Evolutionary conservation across 176 grass and related monocot genomes (phyloP).

Genomic region (Bonia amplexicaulis): DNA sequence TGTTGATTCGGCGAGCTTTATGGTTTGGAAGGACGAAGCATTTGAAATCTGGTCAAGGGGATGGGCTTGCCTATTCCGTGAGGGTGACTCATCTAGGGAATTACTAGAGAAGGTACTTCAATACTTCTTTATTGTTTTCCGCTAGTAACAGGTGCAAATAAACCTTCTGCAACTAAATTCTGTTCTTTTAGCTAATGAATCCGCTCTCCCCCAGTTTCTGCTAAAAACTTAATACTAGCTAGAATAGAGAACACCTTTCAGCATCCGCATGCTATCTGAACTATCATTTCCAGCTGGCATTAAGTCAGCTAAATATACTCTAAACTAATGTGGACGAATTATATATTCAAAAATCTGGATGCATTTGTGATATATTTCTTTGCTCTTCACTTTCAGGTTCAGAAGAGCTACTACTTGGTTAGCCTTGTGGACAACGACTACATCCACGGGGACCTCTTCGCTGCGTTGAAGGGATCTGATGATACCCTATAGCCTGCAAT

Average conservation of each 20-base stretch:
- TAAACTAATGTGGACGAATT: background rate
- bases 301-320: background rate
- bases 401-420: constrained; percentile 60
- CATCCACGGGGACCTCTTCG: constrained; percentile 64
- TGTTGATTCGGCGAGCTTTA: constrained; percentile 65
- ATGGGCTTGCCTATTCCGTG: constrained; percentile 58
- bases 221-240: background rate
- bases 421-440: constrained; percentile 89
- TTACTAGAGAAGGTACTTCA: constrained; percentile 63
- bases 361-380: background rate
- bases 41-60: constrained; percentile 80
- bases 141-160: background rate
- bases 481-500: background rate
- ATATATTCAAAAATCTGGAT: background rate
- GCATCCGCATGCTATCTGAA: background rate
- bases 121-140: background rate
- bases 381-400: constrained; percentile 43
- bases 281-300: background rate
- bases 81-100: constrained; percentile 60
- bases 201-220: background rate
- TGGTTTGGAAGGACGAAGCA: constrained; percentile 89
- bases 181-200: background rate
- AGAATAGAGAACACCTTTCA: background rate
- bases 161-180: background rate
- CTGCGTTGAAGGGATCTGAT: constrained; percentile 58